Base-by-base conservation (phyloP, 2,329 filamentous ascomycete genomes). In the Colletotrichum truncatum region DNA sequence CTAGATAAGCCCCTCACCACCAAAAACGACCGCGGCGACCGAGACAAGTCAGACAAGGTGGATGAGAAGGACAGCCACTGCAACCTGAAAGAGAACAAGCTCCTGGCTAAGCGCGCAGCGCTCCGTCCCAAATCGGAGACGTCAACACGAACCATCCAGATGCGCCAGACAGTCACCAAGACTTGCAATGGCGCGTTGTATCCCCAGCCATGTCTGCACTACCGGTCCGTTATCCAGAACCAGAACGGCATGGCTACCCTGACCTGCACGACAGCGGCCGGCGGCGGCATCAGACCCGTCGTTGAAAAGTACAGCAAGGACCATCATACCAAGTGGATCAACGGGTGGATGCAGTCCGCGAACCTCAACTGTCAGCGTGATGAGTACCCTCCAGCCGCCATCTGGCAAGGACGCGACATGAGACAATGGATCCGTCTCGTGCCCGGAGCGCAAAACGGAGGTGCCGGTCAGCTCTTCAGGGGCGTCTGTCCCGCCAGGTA, bases 11-110 rank as follows among this genome's bases (percentile, higher is more conserved):
- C 60, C 14, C 23, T 43, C 4, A 45, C 34, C 3, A 56, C 18
- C 36, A 58, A 57, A 36, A 34, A n/a, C 26, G 26, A 51, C 25
- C 36, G 36, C 5, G 14, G 41, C 21, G 43, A 48, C 23, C 43
- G 11, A 48, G 43, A 14, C 7, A 28, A 26, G 14, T 78, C 74
- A 39, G 68, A 69, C 26, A 76, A 78, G 48, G 75, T 69, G 4
- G 71, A 78, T 11, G 75, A 72, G 52, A 78, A 78, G 58, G 72
- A 68, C 41, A 75, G 76, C 18, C 73, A 75, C 49, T 54, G 49
- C 38, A 56, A 54, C 30, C 46, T 55, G 7, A 60, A 64, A 28
- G 38, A 36, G 39, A 41, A 16, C 11, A 55, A 55, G 52, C 25
- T 16, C 14, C 26, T 55, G 2, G 28, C 12, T 16, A 43, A 30